phyloP scores from a whole-genome alignment of 1,139 yeast genomes.

The Suhomyces wounanorum region DNA sequence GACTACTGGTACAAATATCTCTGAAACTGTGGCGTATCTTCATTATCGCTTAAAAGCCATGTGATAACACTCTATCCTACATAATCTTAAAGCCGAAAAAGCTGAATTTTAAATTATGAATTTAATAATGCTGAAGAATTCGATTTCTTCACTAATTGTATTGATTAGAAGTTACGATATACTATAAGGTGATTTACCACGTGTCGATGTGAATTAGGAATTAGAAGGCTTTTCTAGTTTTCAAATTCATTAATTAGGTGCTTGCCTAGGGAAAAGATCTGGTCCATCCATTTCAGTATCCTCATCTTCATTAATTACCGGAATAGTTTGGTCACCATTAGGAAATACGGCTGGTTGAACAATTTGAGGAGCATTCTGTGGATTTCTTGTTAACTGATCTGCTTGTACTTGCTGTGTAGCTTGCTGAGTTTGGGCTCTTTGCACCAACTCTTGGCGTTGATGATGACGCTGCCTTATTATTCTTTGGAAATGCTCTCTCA shows the following conservation, averaged over 20 bases:
- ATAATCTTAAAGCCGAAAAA: too few species aligned
- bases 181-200: not conserved
- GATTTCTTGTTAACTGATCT: conserved; percentile 14
- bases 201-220: not conserved
- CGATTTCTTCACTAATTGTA: not conserved
- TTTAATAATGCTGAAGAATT: not conserved
- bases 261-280: conserved; percentile 25
- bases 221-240: not conserved
- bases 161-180: not conserved
- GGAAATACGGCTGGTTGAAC: conserved; percentile 48
- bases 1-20: conserved; percentile 17
- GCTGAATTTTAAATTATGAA: too few species aligned
- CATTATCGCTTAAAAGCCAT: conserved; percentile 17
- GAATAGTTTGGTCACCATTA: conserved; percentile 29
- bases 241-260: not conserved
- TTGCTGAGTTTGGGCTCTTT: conserved; percentile 8
- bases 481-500: conserved; percentile 42
- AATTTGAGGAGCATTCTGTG: conserved; percentile 45
- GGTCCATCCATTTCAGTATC: conserved; percentile 42
- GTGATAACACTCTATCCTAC: not conserved
- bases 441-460: conserved; percentile 17
- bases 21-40: conserved; percentile 26
- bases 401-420: conserved; percentile 11
- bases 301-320: conserved; percentile 33
- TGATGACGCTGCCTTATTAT: conserved; percentile 29